Conservation (phyloP, 208 protist genomes). For the Wallacemonas rigidus region DNA sequence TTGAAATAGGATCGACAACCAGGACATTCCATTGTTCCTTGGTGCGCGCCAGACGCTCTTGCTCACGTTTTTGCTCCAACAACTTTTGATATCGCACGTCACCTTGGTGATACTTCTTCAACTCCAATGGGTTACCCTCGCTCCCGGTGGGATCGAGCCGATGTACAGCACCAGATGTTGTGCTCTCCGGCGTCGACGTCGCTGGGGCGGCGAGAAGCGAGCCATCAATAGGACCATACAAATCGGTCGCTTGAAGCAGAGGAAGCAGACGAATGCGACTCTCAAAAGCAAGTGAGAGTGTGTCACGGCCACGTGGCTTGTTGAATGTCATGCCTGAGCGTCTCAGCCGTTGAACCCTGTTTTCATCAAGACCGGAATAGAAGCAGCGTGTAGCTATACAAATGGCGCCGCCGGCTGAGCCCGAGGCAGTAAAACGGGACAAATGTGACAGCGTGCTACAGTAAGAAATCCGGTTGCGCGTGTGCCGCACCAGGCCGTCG, state of each 20-base stretch:
- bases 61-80: slow-evolving; percentile 23
- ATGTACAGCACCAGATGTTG: background rate
- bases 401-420: background rate
- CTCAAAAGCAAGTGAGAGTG: slow-evolving; percentile 72
- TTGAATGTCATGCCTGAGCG: slow-evolving; percentile 75
- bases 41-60: slow-evolving; percentile 25
- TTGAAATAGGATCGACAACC: slow-evolving; percentile 65
- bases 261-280: slow-evolving; percentile 56
- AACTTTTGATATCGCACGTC: slow-evolving; percentile 30
- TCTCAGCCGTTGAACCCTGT: slow-evolving; percentile 57
- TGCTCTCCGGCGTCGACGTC: background rate
- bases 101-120: slow-evolving; percentile 34
- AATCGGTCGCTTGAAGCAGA: slow-evolving; percentile 24
- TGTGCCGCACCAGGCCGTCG: too few species aligned
- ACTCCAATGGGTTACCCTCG: slow-evolving; percentile 37
- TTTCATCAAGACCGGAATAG: slow-evolving; percentile 74
- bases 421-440: background rate
- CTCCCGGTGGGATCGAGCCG: slow-evolving; percentile 36
- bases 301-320: slow-evolving; percentile 77
- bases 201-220: background rate
- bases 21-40: slow-evolving; percentile 51
- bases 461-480: too few species aligned
- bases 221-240: slow-evolving; percentile 39
- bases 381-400: slow-evolving; percentile 36
- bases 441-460: background rate